A percentile compares a stretch with the other conserved stretches of the same genome.
phyloP scores from a whole-genome alignment of 1,139 yeast genomes.

The Yamadazyma epiphylla region DNA sequence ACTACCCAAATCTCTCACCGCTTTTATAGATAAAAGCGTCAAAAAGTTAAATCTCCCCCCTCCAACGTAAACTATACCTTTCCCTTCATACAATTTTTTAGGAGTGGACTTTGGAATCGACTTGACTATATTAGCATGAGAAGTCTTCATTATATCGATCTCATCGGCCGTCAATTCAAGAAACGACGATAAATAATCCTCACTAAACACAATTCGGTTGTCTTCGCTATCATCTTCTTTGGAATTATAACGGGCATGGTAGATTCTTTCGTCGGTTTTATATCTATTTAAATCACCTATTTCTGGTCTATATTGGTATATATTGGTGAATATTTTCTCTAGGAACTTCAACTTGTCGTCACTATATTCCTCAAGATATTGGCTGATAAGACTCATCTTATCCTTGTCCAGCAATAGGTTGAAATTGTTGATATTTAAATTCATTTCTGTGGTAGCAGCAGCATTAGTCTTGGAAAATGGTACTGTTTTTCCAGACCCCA shows the following conservation, averaged over 20 bases:
- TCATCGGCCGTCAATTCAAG: conserved; percentile 50
- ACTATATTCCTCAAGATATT: conserved; percentile 5
- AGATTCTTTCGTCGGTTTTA: conserved; percentile 35
- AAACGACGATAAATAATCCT: conserved; percentile 49
- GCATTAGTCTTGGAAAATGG: conserved; percentile 15
- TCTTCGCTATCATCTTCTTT: conserved; percentile 18
- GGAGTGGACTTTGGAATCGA: conserved; percentile 46
- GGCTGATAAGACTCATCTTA: conserved; percentile 6
- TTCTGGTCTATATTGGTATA: conserved; percentile 36
- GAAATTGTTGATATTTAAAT: conserved; percentile 12
- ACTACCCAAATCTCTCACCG: conserved; percentile 61
- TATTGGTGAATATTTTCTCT: conserved; percentile 29
- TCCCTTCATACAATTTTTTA: conserved; percentile 49
- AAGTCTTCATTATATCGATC: conserved; percentile 29
- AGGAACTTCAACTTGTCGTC: conserved; percentile 19
- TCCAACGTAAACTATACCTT: conserved; percentile 63
- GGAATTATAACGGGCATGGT: conserved; percentile 48
- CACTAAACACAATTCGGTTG: conserved; percentile 27
- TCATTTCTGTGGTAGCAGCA: conserved; percentile 11
- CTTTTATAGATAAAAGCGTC: conserved; percentile 60
- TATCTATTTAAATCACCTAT: conserved; percentile 31
- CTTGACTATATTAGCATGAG: conserved; percentile 53
- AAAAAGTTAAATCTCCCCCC: conserved; percentile 69
- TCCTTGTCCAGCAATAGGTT: conserved; percentile 5
- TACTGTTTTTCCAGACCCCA: conserved; percentile 7